Evolutionary conservation across 2,329 filamentous ascomycete species (phyloP).

Genomic region (Calonectria hawksworthii): DNA sequence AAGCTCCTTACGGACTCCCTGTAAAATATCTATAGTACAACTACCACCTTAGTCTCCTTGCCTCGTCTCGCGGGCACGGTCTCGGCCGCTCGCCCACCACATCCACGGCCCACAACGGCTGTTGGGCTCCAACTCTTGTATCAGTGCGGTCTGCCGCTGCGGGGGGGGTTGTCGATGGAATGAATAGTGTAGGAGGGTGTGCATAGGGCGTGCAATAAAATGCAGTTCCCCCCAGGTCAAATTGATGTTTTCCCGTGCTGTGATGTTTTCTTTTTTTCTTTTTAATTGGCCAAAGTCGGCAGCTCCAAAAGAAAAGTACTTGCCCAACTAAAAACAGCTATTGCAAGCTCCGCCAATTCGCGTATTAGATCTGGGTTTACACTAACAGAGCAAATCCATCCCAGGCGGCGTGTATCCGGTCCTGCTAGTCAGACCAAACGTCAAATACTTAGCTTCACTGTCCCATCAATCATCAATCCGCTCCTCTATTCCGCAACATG

Average conservation of each 20-base stretch:
- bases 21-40: conserved; percentile 72
- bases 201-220: conserved; percentile 47
- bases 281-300: background rate
- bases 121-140: conserved; percentile 37
- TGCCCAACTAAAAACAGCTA: background rate
- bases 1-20: conserved; percentile 96
- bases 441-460: background rate
- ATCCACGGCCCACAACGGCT: conserved; percentile 21
- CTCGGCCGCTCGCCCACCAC: conserved; percentile 23
- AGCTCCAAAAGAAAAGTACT: background rate
- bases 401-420: background rate
- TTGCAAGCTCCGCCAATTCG: background rate
- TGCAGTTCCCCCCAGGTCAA: conserved; percentile 38
- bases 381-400: background rate
- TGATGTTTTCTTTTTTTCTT: background rate
- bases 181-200: conserved; percentile 49
- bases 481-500: background rate
- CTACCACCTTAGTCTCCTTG: conserved; percentile 46
- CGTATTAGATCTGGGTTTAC: background rate
- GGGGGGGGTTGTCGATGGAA: conserved; percentile 45
- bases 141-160: conserved; percentile 34
- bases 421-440: background rate
- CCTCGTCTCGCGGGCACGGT: conserved; percentile 31
- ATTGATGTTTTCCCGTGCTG: background rate
- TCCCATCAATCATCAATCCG: background rate